Conservation (phyloP, 768 basidiomycete species). For the Pulveroboletus ravenelii region DNA sequence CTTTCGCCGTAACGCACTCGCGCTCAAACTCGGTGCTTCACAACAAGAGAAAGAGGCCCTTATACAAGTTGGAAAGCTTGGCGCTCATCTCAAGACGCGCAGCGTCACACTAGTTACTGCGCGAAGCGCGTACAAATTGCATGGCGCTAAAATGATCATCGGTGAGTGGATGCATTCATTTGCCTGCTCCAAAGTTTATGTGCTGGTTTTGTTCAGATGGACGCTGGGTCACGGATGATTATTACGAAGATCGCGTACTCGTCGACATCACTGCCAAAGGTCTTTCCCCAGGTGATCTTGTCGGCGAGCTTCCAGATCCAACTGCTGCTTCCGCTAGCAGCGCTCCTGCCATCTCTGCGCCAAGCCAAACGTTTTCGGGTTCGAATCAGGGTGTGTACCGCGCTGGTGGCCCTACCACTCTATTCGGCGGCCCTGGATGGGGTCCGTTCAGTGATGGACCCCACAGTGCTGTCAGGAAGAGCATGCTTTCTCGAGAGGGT, state of each 20-base stretch:
- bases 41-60: conserved; percentile 90
- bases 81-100: conserved; percentile 81
- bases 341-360: conserved; percentile 34
- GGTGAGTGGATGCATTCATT: conserved; percentile 43
- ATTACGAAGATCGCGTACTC: conserved; percentile 83
- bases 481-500: conserved; percentile 70
- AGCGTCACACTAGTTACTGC: conserved; percentile 93
- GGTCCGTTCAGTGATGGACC: conserved; percentile 90
- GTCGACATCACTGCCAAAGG: conserved; percentile 78
- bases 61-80: conserved; percentile 83
- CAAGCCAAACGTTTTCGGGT: conserved; percentile 36
- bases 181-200: not conserved
- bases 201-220: conserved; percentile 54
- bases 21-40: conserved; percentile 86
- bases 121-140: conserved; percentile 88
- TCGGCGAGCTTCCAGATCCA: conserved; percentile 79
- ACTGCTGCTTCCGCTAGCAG: conserved; percentile 46
- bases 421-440: conserved; percentile 80
- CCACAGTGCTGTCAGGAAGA: conserved; percentile 78
- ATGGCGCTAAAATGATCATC: conserved; percentile 86
- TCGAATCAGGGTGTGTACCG: conserved; percentile 72
- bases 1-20: conserved; percentile 85
- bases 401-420: conserved; percentile 87
- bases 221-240: conserved; percentile 90
- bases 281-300: conserved; percentile 74